Evolutionary conservation across 805 yeast species (phyloP), one percentile per base, ranked within the genome.

Genomic region (Yamadazyma philogaea): DNA sequence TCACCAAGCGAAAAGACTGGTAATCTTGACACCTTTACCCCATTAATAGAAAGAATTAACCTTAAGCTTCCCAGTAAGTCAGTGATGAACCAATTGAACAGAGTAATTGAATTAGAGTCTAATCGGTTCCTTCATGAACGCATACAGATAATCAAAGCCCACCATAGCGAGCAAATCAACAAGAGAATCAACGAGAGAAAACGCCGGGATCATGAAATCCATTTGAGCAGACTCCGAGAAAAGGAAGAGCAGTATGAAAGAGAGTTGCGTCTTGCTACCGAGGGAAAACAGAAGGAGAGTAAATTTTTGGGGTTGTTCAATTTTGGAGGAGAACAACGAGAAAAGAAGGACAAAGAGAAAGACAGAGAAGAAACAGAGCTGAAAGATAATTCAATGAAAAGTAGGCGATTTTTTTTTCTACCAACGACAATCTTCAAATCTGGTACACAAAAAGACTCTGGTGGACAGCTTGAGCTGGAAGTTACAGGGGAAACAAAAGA

Each of bases 161-260:
- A 65, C 42, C 73, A 69, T 44, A 57, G 59, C 41, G 60, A 66
- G 45, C 64, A 64, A 47, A 68, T 69, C 39, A 48, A 59, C 17
- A 52, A 61, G 35, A 60, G 61, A 46, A 62, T 70, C 38, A 63
- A 60, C 41, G 73, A 67, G 40, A 55, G 75, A 34, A 65, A 63
- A 44, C 55, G 63, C 24, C 56, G 55, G 36, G 75, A 70, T 47
- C 73, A 68, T 47, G 74, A 69, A 42, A 35, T 54, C 33, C 64
- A 63, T 38, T 54, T 70, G 14, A 55, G 54, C 35, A 62, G 68
- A 40, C 49, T 69, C 24, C 60, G 56, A 43, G 47, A 50, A 34
- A 68, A 66, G 51, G 74, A 70, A 48, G 70, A 64, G 43, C 66
- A 68, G 44, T 66, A 63, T 40, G 73, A 65, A 35, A 51, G 53